Base-by-base conservation (phyloP, 2,329 filamentous ascomycete species). In the Cladosporium sp. region DNA sequence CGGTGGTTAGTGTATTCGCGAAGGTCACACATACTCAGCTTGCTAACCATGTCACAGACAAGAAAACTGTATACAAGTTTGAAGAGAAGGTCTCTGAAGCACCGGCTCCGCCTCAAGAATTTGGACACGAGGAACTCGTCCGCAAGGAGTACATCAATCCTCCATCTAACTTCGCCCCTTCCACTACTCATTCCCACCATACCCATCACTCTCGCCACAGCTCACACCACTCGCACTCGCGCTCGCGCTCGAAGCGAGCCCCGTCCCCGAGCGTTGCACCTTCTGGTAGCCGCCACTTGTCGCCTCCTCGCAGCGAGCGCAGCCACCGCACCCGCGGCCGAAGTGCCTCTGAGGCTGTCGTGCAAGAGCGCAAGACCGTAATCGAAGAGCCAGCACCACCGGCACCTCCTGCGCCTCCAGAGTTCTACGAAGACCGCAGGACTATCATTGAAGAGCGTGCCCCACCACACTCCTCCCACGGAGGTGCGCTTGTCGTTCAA, bases 401-500 rank as follows among this genome's bases (percentile, higher is more conserved):
- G 22, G 52, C 59, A 9, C 53, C 58, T 15, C 54, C 56, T 9
- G 49, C 55, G 18, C 51, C 54, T 17, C 61, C 62, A 20, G 61
- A 63, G 36, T 56, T 58, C 50, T 64, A 60, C 42, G 62, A 66
- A 48, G 58, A 64, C 42, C 56, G 54, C 32, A 56, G 61, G 32
- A 62, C 63, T 13, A 55, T 65, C 22, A 54, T 65, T 36, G 63
- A 65, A 50, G 63, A 65, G 41, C 59, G 61, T 22, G 50, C 39
- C 15, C 45, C 58, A 49, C 27, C 38, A 22, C 37, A 36, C 1
- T 47, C 45, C 4, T 47, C 44, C 15, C 47, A 50, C 37, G 36
- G 32, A 32, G 59, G 56, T 36, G 57, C 61, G 2, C 54, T 82
- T 9, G 73, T 80, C 36, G 62, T 80, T 2, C 72, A 78, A 3